Evolutionary conservation across 192 early-diverging fungal species (phyloP).

Genomic region (Mortierella claussenii): DNA sequence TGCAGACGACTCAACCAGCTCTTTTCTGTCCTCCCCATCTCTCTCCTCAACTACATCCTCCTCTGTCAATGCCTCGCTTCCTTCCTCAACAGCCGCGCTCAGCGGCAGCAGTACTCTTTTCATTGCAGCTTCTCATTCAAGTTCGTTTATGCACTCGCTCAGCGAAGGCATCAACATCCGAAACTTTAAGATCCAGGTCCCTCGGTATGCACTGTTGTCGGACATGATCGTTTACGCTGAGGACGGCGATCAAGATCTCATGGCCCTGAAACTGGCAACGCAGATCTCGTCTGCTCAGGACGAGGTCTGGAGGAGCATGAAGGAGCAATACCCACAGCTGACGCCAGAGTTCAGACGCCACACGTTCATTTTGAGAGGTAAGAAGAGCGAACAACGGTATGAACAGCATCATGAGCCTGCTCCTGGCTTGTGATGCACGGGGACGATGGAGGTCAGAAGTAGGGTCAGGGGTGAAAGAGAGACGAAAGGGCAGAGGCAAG

Average conservation of each 20-base stretch:
- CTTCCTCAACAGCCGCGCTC: conserved; percentile 8
- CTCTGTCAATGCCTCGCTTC: conserved; percentile 3
- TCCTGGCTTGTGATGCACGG: too few species aligned
- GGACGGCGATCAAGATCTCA: conserved; percentile 37
- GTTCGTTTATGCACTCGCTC: conserved; percentile 31
- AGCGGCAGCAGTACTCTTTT: conserved; percentile 1
- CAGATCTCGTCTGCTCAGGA: conserved; percentile 56
- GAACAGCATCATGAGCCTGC: too few species aligned
- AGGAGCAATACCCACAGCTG: conserved; percentile 35
- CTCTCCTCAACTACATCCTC: conserved; percentile 27
- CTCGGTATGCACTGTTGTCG: conserved; percentile 59
- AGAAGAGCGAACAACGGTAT: neutral
- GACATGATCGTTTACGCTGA: conserved; percentile 62
- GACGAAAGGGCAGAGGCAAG: neutral
- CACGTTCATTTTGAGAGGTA: conserved; percentile 61
- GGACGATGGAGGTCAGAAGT: too few species aligned
- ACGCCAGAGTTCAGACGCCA: conserved; percentile 38
- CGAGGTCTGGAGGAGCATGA: conserved; percentile 38
- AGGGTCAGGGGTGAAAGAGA: neutral
- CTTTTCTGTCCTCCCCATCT: conserved; percentile 27
- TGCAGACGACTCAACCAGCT: conserved; percentile 23
- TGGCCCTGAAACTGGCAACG: conserved; percentile 50
- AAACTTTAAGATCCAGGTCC: conserved; percentile 65
- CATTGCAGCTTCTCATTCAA: neutral
- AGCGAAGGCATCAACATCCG: conserved; percentile 64